Evolutionary conservation across 305 asterid genomes (phyloP).

Genomic region (Solanum hybrid): DNA sequence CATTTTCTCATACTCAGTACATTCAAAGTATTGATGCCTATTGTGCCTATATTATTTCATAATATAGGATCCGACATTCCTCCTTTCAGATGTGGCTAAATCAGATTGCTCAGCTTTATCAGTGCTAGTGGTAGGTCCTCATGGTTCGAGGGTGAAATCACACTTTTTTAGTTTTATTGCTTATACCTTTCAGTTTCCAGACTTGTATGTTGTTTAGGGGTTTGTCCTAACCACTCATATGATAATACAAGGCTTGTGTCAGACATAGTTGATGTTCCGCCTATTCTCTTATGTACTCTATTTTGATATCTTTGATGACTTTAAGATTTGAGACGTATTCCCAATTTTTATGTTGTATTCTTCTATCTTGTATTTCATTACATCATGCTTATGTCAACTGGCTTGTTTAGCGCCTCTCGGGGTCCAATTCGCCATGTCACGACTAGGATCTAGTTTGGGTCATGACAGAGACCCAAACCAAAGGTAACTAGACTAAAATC

Average conservation of each 20-base stretch:
- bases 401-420: background rate
- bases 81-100: background rate
- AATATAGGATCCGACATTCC: background rate
- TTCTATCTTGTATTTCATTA: background rate
- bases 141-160: background rate
- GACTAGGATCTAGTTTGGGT: background rate
- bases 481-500: background rate
- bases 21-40: background rate
- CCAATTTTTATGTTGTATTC: background rate
- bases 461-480: background rate
- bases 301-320: background rate
- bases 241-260: background rate
- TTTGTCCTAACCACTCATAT: background rate
- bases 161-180: background rate
- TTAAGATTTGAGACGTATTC: background rate
- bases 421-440: background rate
- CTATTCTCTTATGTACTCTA: background rate
- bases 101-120: background rate
- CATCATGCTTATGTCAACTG: background rate
- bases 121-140: background rate
- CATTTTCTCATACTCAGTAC: background rate
- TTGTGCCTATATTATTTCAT: background rate
- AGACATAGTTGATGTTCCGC: background rate
- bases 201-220: background rate
- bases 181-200: background rate